Percentiles rank a stretch among this genome's conserved stretches.
These are phyloP conservation scores for Candida tropicalis DNA, from an alignment of 1,139 yeast genomes.

Conservation along the genomic window DNA sequence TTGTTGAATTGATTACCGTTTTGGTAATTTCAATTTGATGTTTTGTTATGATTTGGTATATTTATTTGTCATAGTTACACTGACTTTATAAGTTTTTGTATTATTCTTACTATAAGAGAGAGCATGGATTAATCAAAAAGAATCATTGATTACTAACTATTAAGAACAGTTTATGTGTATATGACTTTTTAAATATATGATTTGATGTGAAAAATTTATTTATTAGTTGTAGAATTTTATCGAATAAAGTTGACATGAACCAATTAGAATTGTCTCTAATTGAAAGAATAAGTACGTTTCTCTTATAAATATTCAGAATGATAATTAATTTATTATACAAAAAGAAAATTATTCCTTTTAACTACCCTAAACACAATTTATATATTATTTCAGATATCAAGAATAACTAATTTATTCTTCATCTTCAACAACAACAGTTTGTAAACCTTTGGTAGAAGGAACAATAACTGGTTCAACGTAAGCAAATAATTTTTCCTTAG, in stretches of 20 bases:
- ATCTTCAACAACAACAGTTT: conserved; percentile 95
- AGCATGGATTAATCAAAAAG: too few species aligned
- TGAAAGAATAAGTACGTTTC: too few species aligned
- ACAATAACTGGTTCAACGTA: conserved; percentile 97
- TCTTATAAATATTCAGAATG: too few species aligned
- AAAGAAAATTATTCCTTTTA: neutral
- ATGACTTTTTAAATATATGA: neutral
- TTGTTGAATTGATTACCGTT: conserved; percentile 5
- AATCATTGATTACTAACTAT: conserved; percentile 6
- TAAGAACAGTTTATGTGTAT: neutral
- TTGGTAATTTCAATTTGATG: conserved; percentile 3
- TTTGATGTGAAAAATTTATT: too few species aligned
- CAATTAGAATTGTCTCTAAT: too few species aligned
- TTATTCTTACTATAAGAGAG: too few species aligned
- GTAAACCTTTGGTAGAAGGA: conserved; percentile 95
- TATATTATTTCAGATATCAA: neutral
- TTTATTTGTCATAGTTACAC: conserved; percentile 8
- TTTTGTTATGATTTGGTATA: conserved; percentile 8
- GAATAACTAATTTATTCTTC: conserved; percentile 26
- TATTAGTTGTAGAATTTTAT: too few species aligned
- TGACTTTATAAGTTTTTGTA: neutral
- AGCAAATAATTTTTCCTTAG: conserved; percentile 97
- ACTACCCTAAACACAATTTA: conserved; percentile 1
- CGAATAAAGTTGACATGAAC: too few species aligned
- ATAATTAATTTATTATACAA: conserved; percentile 4